phyloP scores from a whole-genome alignment of 106 monocot genomes.

The Acorus gramineus region DNA sequence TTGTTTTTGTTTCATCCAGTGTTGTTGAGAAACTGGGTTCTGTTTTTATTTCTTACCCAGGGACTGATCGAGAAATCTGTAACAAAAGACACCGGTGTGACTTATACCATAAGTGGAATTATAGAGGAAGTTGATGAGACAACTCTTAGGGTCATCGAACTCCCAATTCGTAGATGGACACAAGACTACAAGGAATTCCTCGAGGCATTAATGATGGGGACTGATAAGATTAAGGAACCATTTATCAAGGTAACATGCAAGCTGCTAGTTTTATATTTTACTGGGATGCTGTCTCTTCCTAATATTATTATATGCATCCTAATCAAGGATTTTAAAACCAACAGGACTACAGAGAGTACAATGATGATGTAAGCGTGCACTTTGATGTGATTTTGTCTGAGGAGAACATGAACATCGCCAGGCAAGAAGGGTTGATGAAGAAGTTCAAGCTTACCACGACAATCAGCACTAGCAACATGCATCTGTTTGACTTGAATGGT shows the following conservation, averaged over 20 bases:
- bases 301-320: not conserved
- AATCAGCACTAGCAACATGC: constrained; percentile 89
- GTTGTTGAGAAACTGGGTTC: not conserved
- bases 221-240: constrained; percentile 76
- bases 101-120: constrained; percentile 71
- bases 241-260: constrained; percentile 55
- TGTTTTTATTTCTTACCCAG: constrained; percentile 12
- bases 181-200: constrained; percentile 85
- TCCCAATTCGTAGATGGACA: constrained; percentile 88
- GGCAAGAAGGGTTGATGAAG: constrained; percentile 70
- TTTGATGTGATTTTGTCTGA: constrained; percentile 69
- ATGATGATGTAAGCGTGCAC: constrained; percentile 63
- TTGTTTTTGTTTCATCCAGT: not conserved
- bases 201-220: constrained; percentile 43
- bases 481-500: constrained; percentile 80
- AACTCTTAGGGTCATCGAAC: constrained; percentile 64
- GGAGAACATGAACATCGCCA: constrained; percentile 65
- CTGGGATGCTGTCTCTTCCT: not conserved
- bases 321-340: not conserved
- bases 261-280: not conserved
- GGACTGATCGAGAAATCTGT: constrained; percentile 63
- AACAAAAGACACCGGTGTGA: constrained; percentile 65
- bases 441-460: constrained; percentile 84
- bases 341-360: constrained; percentile 67
- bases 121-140: constrained; percentile 55